Percentiles rank a stretch among this genome's conserved stretches.
These are phyloP conservation scores for Teratosphaeria destructans DNA, from an alignment of 2,329 filamentous ascomycete species.

Conservation along the genomic window DNA sequence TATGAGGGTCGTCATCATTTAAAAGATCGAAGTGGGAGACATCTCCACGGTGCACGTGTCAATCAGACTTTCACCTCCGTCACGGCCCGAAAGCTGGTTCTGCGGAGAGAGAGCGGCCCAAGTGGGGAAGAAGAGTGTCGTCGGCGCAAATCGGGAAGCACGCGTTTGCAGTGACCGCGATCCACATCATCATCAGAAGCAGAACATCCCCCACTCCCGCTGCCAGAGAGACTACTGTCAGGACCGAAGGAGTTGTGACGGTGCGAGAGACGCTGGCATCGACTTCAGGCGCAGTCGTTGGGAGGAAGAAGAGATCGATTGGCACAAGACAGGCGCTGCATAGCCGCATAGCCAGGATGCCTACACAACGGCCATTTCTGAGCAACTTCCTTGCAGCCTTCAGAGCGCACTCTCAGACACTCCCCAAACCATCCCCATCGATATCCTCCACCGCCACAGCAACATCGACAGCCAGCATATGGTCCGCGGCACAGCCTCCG, in stretches of 20 bases:
- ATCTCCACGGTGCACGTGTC: not conserved
- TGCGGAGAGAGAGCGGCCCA: not conserved
- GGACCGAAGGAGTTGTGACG: not conserved
- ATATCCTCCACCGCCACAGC: constrained; percentile 33
- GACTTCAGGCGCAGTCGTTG: not conserved
- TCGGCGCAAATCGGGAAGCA: not conserved
- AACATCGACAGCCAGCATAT: constrained; percentile 20
- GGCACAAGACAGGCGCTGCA: not conserved
- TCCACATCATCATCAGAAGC: not conserved
- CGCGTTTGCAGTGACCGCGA: not conserved
- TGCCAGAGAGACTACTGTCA: not conserved
- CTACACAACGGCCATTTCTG: constrained; percentile 55
- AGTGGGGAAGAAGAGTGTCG: not conserved
- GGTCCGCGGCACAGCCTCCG: constrained; percentile 14
- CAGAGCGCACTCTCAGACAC: constrained; percentile 48
- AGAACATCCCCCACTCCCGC: not conserved
- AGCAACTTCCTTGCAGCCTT: constrained; percentile 59
- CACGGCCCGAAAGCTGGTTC: not conserved
- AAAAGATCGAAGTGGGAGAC: not conserved
- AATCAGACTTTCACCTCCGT: not conserved
- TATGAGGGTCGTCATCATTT: too few species aligned
- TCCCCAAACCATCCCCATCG: constrained; percentile 45
- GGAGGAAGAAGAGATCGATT: not conserved
- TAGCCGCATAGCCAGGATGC: constrained; percentile 34
- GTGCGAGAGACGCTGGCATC: not conserved